These are phyloP conservation scores for Emericellopsis cladophorae DNA, from an alignment of 2,329 filamentous ascomycete species.

Conservation along the genomic window DNA sequence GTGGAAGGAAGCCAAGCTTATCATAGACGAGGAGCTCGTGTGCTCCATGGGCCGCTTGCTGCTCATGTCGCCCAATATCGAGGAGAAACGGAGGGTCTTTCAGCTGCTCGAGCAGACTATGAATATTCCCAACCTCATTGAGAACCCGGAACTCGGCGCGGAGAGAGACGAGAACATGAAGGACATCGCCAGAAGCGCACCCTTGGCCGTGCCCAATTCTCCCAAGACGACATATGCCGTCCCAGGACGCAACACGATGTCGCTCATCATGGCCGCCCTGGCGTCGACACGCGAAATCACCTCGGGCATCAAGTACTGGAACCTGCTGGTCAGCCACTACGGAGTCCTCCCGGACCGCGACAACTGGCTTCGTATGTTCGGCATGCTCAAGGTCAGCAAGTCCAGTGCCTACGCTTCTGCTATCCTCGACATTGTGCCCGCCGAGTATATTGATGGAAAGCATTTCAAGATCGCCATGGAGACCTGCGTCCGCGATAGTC, in stretches of 20 bases:
- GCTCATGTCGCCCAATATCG: conserved; percentile 43
- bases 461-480: conserved; percentile 63
- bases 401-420: conserved; percentile 49
- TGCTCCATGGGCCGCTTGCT: conserved; percentile 71
- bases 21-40: conserved; percentile 68
- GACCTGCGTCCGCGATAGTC: conserved; percentile 62
- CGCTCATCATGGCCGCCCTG: conserved; percentile 55
- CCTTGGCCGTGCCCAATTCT: neutral
- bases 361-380: conserved; percentile 58
- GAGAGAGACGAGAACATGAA: conserved; percentile 9
- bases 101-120: conserved; percentile 72
- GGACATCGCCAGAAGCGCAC: conserved; percentile 6
- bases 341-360: conserved; percentile 57
- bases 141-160: conserved; percentile 10
- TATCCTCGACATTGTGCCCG: conserved; percentile 43
- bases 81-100: conserved; percentile 60
- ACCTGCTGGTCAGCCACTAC: conserved; percentile 48
- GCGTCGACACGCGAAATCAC: conserved; percentile 45
- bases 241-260: conserved; percentile 48
- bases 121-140: conserved; percentile 49
- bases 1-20: conserved; percentile 59
- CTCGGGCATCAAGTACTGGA: conserved; percentile 68
- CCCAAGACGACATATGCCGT: conserved; percentile 14
- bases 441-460: conserved; percentile 26
- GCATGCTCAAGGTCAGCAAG: conserved; percentile 51